These are phyloP conservation scores for Pythium chondricola DNA, from an alignment of 352 stramenopile species.

Conservation along the genomic window DNA sequence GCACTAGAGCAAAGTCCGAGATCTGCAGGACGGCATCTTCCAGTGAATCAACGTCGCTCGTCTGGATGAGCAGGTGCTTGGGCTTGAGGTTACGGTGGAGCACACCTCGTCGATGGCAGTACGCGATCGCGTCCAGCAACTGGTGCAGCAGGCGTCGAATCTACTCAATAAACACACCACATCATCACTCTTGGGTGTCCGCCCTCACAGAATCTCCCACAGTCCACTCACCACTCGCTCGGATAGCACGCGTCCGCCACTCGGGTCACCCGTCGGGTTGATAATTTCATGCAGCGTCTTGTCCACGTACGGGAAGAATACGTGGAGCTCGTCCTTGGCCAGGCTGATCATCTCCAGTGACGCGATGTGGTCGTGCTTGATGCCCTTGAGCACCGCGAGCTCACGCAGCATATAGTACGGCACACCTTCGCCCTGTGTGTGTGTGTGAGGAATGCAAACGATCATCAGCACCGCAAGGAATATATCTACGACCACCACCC, in stretches of 20 bases:
- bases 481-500: not conserved
- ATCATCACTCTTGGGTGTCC: too few species aligned
- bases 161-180: constrained; percentile 24
- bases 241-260: constrained; percentile 62
- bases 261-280: constrained; percentile 82
- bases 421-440: constrained; percentile 88
- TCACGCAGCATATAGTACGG: constrained; percentile 93
- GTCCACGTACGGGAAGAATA: constrained; percentile 90
- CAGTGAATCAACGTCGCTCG: constrained; percentile 44
- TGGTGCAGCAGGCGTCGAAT: constrained; percentile 82
- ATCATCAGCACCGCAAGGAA: too few species aligned
- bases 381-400: constrained; percentile 81
- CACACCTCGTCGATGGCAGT: constrained; percentile 83
- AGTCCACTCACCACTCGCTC: constrained; percentile 53
- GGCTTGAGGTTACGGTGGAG: constrained; percentile 89
- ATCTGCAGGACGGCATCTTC: constrained; percentile 74
- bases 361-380: constrained; percentile 86
- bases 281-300: constrained; percentile 89
- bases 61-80: constrained; percentile 86
- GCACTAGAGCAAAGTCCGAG: constrained; percentile 86
- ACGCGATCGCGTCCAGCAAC: constrained; percentile 82
- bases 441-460: too few species aligned
- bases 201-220: constrained; percentile 1
- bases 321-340: constrained; percentile 79
- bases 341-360: constrained; percentile 85